Evolutionary conservation across 2,329 filamentous ascomycete species (phyloP), one percentile per base, ranked within the genome.

Genomic region (Cladosporium cucumerinum): DNA sequence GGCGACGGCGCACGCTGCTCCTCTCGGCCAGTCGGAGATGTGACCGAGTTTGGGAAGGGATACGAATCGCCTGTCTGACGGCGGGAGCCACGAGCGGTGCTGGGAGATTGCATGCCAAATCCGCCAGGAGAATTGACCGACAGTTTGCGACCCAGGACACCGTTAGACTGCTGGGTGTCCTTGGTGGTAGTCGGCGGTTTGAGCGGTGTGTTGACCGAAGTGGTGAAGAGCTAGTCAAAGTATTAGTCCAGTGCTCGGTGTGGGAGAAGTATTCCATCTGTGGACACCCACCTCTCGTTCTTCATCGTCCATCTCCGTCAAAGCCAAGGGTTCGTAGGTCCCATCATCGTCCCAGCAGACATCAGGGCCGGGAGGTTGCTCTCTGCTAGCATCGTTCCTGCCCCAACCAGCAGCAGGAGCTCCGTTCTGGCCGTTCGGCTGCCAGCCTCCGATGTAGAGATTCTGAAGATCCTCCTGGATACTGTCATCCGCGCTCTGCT

Each of bases 141-240:
- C 18, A 88, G 83, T 79, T 97, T 97, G 65, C 94, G 90, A 57
- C 89, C 86, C 12, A 84, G 73, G 21, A 62, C 60, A 12, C 82
- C 83, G 57, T 75, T 85, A 76, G 78, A 84, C 77, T 76, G 84
- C 76, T 76, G 84, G 66, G 77, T 83, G 77, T 80, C 87, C 80
- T 91, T 94, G 72, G 82, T 83, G 26, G 81, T 77, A 73, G 91
- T 89, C 23, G 91, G 91, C 10, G 91, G 90, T 78, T 98, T 98
- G 70, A 97, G 82, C 36, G 93, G 90, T 39, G 95, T 97, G 77
- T 98, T 99, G 75, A 99, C 93, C 69, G 96, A 95, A 59, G 86
- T 86, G 59, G 87, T 80, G 78, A 97, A 97, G 68, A 90, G 82
- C 90, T 62, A 39, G 49, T 54, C 16, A 28, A 32, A 25, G 23